Conservation (phyloP, 257 asterid genomes). For the Nemophila menziesii region DNA sequence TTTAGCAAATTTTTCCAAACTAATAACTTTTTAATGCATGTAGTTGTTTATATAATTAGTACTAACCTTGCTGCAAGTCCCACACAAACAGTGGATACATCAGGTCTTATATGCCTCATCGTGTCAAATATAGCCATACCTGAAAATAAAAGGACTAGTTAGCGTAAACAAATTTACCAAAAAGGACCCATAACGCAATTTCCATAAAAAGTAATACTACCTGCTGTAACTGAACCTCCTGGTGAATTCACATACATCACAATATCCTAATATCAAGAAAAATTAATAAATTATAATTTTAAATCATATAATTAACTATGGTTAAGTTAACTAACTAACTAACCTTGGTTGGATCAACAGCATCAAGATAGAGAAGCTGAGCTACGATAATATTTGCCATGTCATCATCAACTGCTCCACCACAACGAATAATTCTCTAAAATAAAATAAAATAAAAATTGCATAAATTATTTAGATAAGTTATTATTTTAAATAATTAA, state of each 20-base stretch:
- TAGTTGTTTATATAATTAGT: neutral
- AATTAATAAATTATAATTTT: no score
- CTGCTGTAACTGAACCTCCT: slow-evolving; percentile 97
- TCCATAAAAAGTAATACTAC: slow-evolving; percentile 20
- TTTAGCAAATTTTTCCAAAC: no score
- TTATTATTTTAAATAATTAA: no score
- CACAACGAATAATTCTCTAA: slow-evolving; percentile 93
- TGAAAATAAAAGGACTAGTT: slow-evolving; percentile 10
- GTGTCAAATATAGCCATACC: slow-evolving; percentile 91
- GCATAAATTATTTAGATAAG: slow-evolving; percentile 4
- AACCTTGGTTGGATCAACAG: slow-evolving; percentile 77
- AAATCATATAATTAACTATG: neutral
- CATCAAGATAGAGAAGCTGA: slow-evolving; percentile 94
- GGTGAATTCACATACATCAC: slow-evolving; percentile 97
- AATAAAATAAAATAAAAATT: slow-evolving; percentile 2
- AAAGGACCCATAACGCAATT: neutral
- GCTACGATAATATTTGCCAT: slow-evolving; percentile 94
- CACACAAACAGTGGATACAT: slow-evolving; percentile 88
- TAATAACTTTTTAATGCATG: no score
- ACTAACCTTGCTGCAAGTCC: slow-evolving; percentile 90
- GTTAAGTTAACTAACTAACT: neutral
- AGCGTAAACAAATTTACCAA: no score
- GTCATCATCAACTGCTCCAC: slow-evolving; percentile 97
- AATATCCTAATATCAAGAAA: slow-evolving; percentile 47
- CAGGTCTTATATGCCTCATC: slow-evolving; percentile 87